Conservation (phyloP, 2,329 filamentous ascomycete genomes). For the Plectosphaerella cucumerina region DNA sequence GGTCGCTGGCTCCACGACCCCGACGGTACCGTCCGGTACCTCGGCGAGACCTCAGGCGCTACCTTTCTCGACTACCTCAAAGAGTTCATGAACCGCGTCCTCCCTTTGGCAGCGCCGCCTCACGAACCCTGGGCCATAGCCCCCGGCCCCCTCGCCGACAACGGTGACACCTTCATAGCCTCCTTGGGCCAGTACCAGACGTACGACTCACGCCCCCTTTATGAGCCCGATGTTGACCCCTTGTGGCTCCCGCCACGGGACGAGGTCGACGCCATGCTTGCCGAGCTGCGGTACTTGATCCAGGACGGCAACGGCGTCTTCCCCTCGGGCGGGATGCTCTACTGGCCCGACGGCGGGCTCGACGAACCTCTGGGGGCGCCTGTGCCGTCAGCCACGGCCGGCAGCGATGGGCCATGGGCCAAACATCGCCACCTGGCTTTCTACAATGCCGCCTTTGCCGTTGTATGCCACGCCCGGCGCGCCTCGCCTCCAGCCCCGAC, state of each 20-base stretch:
- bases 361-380: conserved; percentile 15
- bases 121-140: conserved; percentile 10
- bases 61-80: conserved; percentile 47
- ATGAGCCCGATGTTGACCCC: conserved; percentile 31
- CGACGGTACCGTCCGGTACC: conserved; percentile 39
- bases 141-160: conserved; percentile 9
- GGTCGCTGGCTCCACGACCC: conserved; percentile 39
- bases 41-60: conserved; percentile 45
- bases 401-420: conserved; percentile 4
- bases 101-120: conserved; percentile 24
- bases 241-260: conserved; percentile 29
- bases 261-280: conserved; percentile 33
- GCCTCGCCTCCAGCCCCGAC: conserved; percentile 19
- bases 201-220: conserved; percentile 37
- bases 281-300: conserved; percentile 36
- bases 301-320: conserved; percentile 39
- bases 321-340: conserved; percentile 42
- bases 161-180: conserved; percentile 29
- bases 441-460: conserved; percentile 41
- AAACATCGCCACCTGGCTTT: conserved; percentile 36
- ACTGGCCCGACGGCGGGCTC: conserved; percentile 39
- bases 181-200: conserved; percentile 42
- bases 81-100: conserved; percentile 37
- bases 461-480: conserved; percentile 25
- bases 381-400: conserved; percentile 15